Evolutionary conservation across 805 yeast genomes (phyloP), one percentile per base, ranked within the genome.

Genomic region (Ogataea kodamae): DNA sequence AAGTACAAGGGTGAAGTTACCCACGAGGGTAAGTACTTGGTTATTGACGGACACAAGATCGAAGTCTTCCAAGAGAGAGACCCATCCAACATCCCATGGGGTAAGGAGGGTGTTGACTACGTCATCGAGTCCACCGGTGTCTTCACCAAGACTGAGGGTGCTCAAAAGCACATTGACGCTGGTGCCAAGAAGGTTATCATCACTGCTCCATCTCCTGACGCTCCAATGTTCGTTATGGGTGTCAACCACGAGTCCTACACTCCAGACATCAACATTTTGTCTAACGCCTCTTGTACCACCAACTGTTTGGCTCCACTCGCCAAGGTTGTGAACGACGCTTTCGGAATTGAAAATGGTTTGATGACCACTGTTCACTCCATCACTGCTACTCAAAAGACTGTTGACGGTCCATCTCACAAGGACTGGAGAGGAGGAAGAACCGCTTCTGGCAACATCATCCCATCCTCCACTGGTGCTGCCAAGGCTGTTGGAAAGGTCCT

Each of bases 341-440:
- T 81, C 64, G 94, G 95, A 46, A 80, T 87, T 56, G 84, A 81
- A 61, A 87, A 85, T 67, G 96, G 94, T 69, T 75, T 87, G 61
- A 87, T 87, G 96, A 87, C 96, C 68, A 87, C 96, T 46, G 89
- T 87, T 50, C 96, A 87, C 78, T 84, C 96, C 62, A 82, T 85
- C 70, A 87, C 96, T 52, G 96, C 96, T 54, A 83, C 96, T 57
- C 96, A 87, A 71, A 87, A 87, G 81, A 82, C 94, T 45, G 96
- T 87, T 49, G 96, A 87, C 66, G 96, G 96, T 70, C 94, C 96
- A 57, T 85, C 95, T 64, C 87, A 81, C 78, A 87, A 87, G 78
- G 96, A 87, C 76, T 87, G 96, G 96, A 82, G 96, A 79, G 95
- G 96, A 65, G 96, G 96, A 67, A 83, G 96, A 74, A 82, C 95